Percentiles rank a stretch among this genome's conserved stretches.
Conservation (phyloP, 1,284 basidiomycete species). For the Somion occarium region DNA sequence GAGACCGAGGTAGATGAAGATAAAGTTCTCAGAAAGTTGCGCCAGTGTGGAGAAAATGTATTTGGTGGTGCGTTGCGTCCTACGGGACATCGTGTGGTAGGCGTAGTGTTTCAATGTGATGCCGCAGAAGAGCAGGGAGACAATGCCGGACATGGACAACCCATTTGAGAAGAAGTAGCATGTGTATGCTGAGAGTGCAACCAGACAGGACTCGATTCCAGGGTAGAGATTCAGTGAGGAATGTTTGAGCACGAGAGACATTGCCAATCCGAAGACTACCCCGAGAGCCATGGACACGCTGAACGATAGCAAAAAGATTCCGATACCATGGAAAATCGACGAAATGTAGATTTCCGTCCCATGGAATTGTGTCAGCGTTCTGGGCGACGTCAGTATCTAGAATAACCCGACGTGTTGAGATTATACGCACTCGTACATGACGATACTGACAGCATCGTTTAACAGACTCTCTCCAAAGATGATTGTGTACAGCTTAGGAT, state of each 20-base stretch:
- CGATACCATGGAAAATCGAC: slow-evolving; percentile 92
- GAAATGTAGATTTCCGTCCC: slow-evolving; percentile 84
- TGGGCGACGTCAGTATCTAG: slow-evolving; percentile 25
- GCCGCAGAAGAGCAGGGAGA: slow-evolving; percentile 96
- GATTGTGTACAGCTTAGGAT: slow-evolving; percentile 95
- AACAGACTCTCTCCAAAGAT: slow-evolving; percentile 98
- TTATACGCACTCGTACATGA: slow-evolving; percentile 96
- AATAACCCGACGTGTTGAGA: slow-evolving; percentile 2
- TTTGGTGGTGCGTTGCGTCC: slow-evolving; percentile 93
- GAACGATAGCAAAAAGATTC: slow-evolving; percentile 96
- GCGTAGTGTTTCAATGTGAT: slow-evolving; percentile 99
- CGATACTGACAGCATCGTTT: slow-evolving; percentile 99
- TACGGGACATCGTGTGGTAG: slow-evolving; percentile 96
- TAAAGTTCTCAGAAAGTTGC: slow-evolving; percentile 97
- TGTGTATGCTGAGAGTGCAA: slow-evolving; percentile 92
- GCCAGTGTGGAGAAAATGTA: slow-evolving; percentile 93
- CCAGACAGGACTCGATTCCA: slow-evolving; percentile 91
- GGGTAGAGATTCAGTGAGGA: slow-evolving; percentile 86
- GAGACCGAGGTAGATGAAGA: slow-evolving; percentile 98
- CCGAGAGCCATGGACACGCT: slow-evolving; percentile 92
- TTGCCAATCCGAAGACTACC: slow-evolving; percentile 84
- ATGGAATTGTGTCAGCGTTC: slow-evolving; percentile 90
- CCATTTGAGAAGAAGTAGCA: slow-evolving; percentile 99
- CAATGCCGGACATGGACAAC: slow-evolving; percentile 93
- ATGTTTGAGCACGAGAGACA: slow-evolving; percentile 94